phyloP scores from a whole-genome alignment of 805 yeast species.

The Yamadazyma paraphyllophila region DNA sequence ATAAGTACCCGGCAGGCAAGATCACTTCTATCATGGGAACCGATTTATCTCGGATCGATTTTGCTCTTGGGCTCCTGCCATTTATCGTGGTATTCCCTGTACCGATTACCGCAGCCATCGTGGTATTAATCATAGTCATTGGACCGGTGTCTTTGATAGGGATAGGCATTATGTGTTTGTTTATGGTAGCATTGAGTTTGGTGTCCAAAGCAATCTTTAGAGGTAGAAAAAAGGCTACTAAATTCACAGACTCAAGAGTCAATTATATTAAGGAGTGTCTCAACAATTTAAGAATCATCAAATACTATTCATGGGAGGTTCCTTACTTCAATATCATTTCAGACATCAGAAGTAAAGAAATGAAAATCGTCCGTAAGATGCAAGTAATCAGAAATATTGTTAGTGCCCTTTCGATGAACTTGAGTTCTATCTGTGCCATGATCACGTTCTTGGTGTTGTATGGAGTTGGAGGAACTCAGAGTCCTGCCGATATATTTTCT shows the following conservation, averaged over 20 bases:
- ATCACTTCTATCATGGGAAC: slow-evolving; percentile 77
- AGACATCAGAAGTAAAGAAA: slow-evolving; percentile 58
- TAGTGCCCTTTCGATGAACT: slow-evolving; percentile 61
- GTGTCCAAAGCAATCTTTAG: slow-evolving; percentile 51
- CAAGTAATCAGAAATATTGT: slow-evolving; percentile 60
- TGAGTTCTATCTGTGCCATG: slow-evolving; percentile 73
- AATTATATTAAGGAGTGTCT: slow-evolving; percentile 73
- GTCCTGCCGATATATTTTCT: slow-evolving; percentile 65
- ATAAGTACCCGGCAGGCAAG: slow-evolving; percentile 61
- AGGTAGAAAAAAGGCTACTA: slow-evolving; percentile 54
- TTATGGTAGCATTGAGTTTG: slow-evolving; percentile 44
- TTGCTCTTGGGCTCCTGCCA: slow-evolving; percentile 65
- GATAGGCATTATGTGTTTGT: slow-evolving; percentile 51
- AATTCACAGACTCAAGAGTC: slow-evolving; percentile 73
- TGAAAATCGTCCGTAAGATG: slow-evolving; percentile 55
- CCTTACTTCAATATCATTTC: slow-evolving; percentile 63
- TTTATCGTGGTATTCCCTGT: slow-evolving; percentile 65
- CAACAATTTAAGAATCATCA: slow-evolving; percentile 74
- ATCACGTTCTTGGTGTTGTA: slow-evolving; percentile 42
- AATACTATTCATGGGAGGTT: slow-evolving; percentile 87
- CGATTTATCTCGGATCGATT: slow-evolving; percentile 75
- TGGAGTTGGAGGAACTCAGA: slow-evolving; percentile 28
- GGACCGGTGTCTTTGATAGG: slow-evolving; percentile 72
- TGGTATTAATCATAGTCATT: slow-evolving; percentile 58
- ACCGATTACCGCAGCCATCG: slow-evolving; percentile 59